Evolutionary conservation across 2,329 filamentous ascomycete genomes (phyloP).

Genomic region (Colletotrichum phormii): DNA sequence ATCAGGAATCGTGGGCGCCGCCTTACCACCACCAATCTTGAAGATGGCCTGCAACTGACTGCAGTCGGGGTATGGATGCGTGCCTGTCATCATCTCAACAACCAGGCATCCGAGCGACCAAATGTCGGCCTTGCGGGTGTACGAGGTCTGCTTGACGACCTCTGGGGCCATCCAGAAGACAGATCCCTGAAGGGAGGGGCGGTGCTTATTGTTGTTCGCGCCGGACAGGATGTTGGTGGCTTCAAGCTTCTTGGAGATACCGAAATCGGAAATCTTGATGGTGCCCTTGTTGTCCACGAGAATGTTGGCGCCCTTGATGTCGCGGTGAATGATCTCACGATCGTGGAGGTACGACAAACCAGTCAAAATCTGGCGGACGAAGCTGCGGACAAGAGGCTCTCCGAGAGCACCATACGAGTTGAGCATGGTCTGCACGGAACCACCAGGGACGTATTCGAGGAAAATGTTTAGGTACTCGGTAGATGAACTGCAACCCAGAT

Average conservation of each 20-base stretch:
- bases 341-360: constrained; percentile 94
- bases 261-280: constrained; percentile 99
- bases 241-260: constrained; percentile 97
- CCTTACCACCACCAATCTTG: constrained; percentile 91
- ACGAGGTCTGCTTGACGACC: constrained; percentile 96
- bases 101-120: constrained; percentile 98
- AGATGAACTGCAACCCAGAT: constrained; percentile 93
- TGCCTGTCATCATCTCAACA: constrained; percentile 99
- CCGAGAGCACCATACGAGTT: constrained; percentile 97
- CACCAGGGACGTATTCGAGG: constrained; percentile 97
- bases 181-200: constrained; percentile 90
- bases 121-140: constrained; percentile 98
- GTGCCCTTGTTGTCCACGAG: constrained; percentile 98
- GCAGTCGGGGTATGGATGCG: constrained; percentile 95
- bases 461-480: constrained; percentile 98
- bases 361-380: constrained; percentile 93
- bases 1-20: constrained; percentile 84
- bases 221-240: constrained; percentile 84
- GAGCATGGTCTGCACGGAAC: constrained; percentile 97
- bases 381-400: constrained; percentile 94
- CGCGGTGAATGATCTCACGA: constrained; percentile 95
- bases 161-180: constrained; percentile 99
- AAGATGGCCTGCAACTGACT: constrained; percentile 98
- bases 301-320: constrained; percentile 99
- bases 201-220: constrained; percentile 74